These are phyloP conservation scores for Pelargonium fulgidum DNA, from an alignment of 441 rosid genomes.

Conservation along the genomic window DNA sequence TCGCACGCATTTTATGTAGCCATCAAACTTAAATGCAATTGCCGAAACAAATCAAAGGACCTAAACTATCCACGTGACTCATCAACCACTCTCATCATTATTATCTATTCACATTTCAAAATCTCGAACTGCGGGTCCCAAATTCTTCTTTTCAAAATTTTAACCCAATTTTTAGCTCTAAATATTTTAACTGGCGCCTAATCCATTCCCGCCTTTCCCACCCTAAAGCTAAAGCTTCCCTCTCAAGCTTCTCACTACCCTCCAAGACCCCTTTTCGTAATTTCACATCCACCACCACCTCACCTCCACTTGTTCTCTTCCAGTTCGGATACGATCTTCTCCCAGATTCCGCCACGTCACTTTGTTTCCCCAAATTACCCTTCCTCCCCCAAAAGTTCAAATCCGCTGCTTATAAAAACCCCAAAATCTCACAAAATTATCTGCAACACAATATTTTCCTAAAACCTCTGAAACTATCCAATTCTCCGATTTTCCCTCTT, in stretches of 20 bases:
- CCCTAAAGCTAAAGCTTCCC: not conserved
- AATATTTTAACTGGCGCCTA: not conserved
- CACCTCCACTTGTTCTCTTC: not conserved
- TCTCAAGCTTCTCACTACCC: not conserved
- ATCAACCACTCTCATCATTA: not conserved
- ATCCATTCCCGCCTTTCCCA: not conserved
- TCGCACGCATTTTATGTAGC: not conserved
- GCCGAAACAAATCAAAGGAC: not conserved
- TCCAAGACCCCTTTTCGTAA: slow-evolving; percentile 7
- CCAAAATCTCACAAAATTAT: not conserved
- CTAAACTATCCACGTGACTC: not conserved
- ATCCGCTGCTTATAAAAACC: slow-evolving; percentile 21
- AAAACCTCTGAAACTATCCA: slow-evolving; percentile 1
- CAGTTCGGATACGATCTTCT: not conserved
- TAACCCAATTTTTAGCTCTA: no score
- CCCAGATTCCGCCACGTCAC: not conserved
- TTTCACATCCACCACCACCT: not conserved
- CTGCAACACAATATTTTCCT: not conserved
- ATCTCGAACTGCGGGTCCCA: no score
- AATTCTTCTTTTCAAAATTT: no score
- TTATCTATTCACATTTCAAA: no score
- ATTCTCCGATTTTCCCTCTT: not conserved
- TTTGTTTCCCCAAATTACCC: slow-evolving; percentile 16
- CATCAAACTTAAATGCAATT: slow-evolving; percentile 1
- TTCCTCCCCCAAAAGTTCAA: slow-evolving; percentile 20